Evolutionary conservation across 1,139 yeast genomes (phyloP).

Genomic region (Yamadazyma spencermartinsiae): DNA sequence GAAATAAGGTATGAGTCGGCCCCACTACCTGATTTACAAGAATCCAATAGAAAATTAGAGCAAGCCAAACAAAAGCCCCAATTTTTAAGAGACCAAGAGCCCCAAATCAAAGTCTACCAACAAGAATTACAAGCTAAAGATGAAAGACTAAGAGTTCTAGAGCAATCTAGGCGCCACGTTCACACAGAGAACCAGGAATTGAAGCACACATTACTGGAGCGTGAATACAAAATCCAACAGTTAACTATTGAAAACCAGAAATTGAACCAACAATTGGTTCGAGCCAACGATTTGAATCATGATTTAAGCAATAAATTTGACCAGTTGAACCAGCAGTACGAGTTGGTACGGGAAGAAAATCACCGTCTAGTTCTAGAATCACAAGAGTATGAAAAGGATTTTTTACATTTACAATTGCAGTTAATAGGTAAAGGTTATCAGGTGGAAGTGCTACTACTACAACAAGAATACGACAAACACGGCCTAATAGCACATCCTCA

Average conservation of each 20-base stretch:
- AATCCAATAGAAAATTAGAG: not conserved
- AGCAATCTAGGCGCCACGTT: not conserved
- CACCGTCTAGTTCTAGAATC: not conserved
- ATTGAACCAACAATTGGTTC: not conserved
- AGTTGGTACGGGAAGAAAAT: not conserved
- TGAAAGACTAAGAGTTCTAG: not conserved
- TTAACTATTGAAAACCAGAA: not conserved
- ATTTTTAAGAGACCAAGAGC: not conserved
- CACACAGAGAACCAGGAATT: not conserved
- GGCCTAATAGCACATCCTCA: constrained; percentile 10
- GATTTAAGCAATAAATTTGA: not conserved
- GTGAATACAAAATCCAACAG: not conserved
- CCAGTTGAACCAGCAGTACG: constrained; percentile 1
- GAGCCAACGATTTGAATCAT: not conserved
- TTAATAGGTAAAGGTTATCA: constrained; percentile 11
- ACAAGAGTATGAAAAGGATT: not conserved
- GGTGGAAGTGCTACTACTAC: constrained; percentile 9
- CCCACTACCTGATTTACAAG: not conserved
- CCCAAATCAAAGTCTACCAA: not conserved
- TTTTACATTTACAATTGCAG: constrained; percentile 7
- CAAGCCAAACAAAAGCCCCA: not conserved
- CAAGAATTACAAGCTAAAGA: not conserved
- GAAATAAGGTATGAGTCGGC: not conserved
- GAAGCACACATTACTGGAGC: not conserved
- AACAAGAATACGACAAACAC: constrained; percentile 10